These are phyloP conservation scores for Nakazawaea ernobii DNA, from an alignment of 805 yeast genomes.

Conservation along the genomic window DNA sequence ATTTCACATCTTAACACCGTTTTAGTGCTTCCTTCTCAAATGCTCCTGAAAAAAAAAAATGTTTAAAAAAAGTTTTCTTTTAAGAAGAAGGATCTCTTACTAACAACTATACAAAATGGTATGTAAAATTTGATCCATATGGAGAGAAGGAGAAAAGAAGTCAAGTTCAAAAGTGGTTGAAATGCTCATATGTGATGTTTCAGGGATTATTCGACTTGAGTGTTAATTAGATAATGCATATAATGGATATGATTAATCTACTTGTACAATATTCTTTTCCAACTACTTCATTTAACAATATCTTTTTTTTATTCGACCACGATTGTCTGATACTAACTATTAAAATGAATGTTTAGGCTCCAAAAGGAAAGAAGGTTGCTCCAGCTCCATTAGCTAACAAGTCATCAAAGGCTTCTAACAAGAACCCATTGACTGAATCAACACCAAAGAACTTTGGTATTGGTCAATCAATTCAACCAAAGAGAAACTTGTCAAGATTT, in stretches of 20 bases:
- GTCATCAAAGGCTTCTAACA: slow-evolving; percentile 42
- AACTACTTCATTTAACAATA: background rate
- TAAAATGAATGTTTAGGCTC: slow-evolving; percentile 6
- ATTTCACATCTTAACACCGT: background rate
- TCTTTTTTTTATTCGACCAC: too few relatives aligned
- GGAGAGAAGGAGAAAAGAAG: background rate
- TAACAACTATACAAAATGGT: slow-evolving; percentile 6
- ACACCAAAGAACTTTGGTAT: slow-evolving; percentile 93
- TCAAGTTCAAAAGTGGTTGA: too few relatives aligned
- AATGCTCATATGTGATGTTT: too few relatives aligned
- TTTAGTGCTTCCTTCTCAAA: background rate
- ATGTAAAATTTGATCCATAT: background rate
- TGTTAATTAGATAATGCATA: too few relatives aligned
- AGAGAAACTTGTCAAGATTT: slow-evolving; percentile 92
- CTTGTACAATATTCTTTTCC: too few relatives aligned
- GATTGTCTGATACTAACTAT: slow-evolving; percentile 4
- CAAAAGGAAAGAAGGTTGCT: slow-evolving; percentile 69
- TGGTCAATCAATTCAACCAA: slow-evolving; percentile 94
- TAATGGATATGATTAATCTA: too few relatives aligned
- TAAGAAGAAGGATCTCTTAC: background rate
- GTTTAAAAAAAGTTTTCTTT: background rate
- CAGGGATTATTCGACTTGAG: too few relatives aligned
- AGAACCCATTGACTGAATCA: slow-evolving; percentile 86
- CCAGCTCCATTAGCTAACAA: slow-evolving; percentile 96
- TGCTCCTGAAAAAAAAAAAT: background rate